Evolutionary conservation across 805 yeast species (phyloP).

Genomic region (Starmerella ratchasimensis): DNA sequence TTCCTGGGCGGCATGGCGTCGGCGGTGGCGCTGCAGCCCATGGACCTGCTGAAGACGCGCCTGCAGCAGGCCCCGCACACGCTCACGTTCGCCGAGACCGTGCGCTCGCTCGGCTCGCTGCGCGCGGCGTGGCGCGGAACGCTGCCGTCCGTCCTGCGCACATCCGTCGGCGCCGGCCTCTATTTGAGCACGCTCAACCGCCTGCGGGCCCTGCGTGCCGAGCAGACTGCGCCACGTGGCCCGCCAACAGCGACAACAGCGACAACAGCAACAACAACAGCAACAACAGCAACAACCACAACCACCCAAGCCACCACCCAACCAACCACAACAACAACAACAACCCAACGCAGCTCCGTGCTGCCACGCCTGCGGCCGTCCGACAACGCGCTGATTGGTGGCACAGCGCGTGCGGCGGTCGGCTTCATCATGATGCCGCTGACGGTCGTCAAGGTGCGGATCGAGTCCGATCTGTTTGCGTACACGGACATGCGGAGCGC

Average conservation of each 20-base stretch:
- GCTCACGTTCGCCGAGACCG: constrained; percentile 16
- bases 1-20: constrained; percentile 75
- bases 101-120: constrained; percentile 13
- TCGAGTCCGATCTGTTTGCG: constrained; percentile 64
- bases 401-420: constrained; percentile 60
- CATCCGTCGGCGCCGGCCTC: constrained; percentile 80
- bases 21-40: constrained; percentile 69
- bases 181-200: constrained; percentile 56
- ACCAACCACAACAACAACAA: no score
- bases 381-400: constrained; percentile 67
- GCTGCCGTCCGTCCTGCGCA: constrained; percentile 75
- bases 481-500: constrained; percentile 57
- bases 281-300: no score
- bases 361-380: constrained; percentile 59
- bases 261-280: no score
- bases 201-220: constrained; percentile 22
- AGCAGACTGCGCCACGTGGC: not conserved
- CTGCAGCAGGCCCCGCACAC: constrained; percentile 44
- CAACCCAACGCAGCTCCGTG: constrained; percentile 13
- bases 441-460: constrained; percentile 78
- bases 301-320: no score
- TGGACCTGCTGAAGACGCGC: constrained; percentile 78
- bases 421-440: constrained; percentile 91
- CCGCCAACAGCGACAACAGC: not conserved
- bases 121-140: constrained; percentile 71